Percentiles rank a stretch among this genome's conserved stretches.
Evolutionary conservation across 768 basidiomycete genomes (phyloP).

Genomic region (Pholiota molesta): DNA sequence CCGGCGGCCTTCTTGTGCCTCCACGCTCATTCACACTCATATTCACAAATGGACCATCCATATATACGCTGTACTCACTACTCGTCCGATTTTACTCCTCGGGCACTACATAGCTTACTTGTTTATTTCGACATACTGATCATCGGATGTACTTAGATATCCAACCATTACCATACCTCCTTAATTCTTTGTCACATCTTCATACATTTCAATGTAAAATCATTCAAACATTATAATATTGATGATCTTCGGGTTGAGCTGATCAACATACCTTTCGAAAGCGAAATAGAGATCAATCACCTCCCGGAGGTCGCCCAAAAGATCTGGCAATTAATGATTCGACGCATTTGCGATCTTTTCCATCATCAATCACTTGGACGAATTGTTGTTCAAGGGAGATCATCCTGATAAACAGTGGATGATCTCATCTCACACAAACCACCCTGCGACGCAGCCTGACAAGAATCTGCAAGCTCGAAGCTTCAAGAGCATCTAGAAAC

Average conservation of each 20-base stretch:
- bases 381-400: not conserved
- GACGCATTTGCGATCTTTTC: not conserved
- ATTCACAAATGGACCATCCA: not conserved
- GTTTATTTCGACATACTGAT: not conserved
- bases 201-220: not conserved
- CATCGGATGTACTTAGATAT: not conserved
- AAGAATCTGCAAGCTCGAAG: not conserved
- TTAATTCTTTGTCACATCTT: not conserved
- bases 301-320: too few species aligned
- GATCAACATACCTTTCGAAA: too few species aligned
- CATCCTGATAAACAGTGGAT: not conserved
- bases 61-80: not conserved
- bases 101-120: not conserved
- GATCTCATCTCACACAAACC: not conserved
- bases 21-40: not conserved
- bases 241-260: not conserved
- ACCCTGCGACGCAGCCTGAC: not conserved
- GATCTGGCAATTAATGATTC: too few species aligned
- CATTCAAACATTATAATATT: not conserved
- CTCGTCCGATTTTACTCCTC: not conserved
- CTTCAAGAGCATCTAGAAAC: too few species aligned
- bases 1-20: not conserved
- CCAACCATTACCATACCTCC: not conserved
- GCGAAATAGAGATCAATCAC: too few species aligned
- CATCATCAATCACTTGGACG: not conserved